Evolutionary conservation across 2,329 filamentous ascomycete species (phyloP).

Genomic region (Mycosphaerella arachidis): DNA sequence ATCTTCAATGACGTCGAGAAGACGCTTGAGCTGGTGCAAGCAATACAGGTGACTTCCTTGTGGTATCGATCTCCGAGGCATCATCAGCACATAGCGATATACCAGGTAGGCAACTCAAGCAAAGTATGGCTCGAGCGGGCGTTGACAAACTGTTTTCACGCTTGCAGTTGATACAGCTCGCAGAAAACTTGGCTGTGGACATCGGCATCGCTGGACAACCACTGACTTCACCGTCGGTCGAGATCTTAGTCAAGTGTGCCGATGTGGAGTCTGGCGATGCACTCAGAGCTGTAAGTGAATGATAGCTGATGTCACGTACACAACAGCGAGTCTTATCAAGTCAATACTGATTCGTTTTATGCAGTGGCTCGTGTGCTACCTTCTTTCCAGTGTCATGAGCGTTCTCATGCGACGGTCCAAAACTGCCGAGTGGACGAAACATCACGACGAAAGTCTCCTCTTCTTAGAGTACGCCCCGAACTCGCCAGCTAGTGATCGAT

Average conservation of each 20-base stretch:
- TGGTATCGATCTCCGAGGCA: conserved; percentile 80
- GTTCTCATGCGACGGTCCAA: conserved; percentile 14
- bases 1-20: conserved; percentile 71
- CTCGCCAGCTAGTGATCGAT: conserved; percentile 14
- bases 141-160: not conserved
- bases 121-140: not conserved
- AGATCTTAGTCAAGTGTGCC: not conserved
- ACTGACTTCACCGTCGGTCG: not conserved
- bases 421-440: conserved; percentile 15
- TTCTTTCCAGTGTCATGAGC: conserved; percentile 12
- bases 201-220: conserved; percentile 60
- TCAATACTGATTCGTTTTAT: not conserved
- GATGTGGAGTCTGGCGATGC: conserved; percentile 4
- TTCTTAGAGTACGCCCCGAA: conserved; percentile 18
- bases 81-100: conserved; percentile 80
- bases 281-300: not conserved
- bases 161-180: conserved; percentile 63
- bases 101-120: conserved; percentile 48
- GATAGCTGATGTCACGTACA: not conserved
- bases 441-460: conserved; percentile 22
- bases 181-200: conserved; percentile 73
- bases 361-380: conserved; percentile 18
- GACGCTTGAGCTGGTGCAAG: conserved; percentile 69
- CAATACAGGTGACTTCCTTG: conserved; percentile 66
- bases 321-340: not conserved